Percentiles rank a stretch among this genome's conserved stretches.
Evolutionary conservation across 129 eudicot genomes (phyloP).

Genomic region (Flaveria ramosissima): DNA sequence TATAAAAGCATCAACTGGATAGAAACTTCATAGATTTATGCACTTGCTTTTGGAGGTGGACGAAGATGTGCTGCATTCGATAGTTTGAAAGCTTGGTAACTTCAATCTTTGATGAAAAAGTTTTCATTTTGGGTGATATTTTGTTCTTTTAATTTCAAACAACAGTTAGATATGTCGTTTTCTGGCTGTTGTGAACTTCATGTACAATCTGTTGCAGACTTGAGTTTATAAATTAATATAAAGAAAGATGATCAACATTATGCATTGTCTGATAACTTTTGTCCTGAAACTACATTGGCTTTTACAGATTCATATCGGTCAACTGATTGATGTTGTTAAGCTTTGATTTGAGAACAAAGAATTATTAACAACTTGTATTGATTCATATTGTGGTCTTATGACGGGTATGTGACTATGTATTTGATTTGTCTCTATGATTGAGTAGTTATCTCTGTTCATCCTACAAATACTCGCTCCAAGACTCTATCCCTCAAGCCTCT

Average conservation of each 20-base stretch:
- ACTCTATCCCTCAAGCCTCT: no score
- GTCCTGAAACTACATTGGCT: no score
- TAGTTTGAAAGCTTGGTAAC: not conserved
- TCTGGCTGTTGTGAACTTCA: not conserved
- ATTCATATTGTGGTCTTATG: no score
- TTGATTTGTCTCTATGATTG: no score
- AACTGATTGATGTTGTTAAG: no score
- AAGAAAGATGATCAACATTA: not conserved
- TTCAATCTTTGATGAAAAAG: conserved; percentile 23
- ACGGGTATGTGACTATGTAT: no score
- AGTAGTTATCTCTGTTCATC: no score
- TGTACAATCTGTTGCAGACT: conserved; percentile 23
- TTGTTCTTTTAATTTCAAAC: not conserved
- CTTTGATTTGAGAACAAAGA: no score
- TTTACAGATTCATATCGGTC: no score
- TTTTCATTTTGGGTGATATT: not conserved
- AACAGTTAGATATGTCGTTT: conserved; percentile 33
- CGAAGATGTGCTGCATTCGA: conserved; percentile 9
- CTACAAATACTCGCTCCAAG: no score
- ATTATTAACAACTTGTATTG: no score
- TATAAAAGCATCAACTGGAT: not conserved
- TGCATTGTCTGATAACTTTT: no score
- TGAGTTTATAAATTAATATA: conserved; percentile 24
- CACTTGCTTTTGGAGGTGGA: conserved; percentile 5
- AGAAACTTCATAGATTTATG: conserved; percentile 6